phyloP scores from a whole-genome alignment of 139 green algal species.

The Micractinium conductrix region DNA sequence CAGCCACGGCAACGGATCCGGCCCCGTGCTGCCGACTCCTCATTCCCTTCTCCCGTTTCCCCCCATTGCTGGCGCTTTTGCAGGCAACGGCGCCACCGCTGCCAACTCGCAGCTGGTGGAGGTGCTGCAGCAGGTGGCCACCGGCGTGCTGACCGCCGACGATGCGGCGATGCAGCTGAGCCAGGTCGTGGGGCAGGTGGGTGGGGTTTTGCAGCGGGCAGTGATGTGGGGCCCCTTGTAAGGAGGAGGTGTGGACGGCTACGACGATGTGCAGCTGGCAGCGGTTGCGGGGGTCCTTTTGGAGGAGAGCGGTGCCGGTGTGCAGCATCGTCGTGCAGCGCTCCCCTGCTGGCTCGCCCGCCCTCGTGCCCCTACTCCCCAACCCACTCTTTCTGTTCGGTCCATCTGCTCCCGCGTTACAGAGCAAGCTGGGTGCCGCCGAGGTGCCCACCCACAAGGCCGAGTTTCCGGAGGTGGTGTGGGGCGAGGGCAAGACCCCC shows the following conservation, averaged over 20 bases:
- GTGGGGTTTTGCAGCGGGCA: not conserved
- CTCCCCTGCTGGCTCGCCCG: not conserved
- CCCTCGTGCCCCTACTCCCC: too few species aligned
- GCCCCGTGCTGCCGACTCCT: too few species aligned
- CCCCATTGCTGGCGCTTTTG: too few species aligned
- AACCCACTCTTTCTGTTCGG: not conserved
- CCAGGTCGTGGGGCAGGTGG: conserved; percentile 19
- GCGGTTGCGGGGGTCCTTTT: not conserved
- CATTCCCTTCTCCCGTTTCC: too few species aligned
- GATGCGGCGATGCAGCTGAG: conserved; percentile 44
- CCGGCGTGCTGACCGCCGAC: conserved; percentile 20
- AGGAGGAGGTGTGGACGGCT: not conserved
- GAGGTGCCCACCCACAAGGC: conserved; percentile 8
- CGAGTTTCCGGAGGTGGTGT: conserved; percentile 65
- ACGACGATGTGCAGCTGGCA: not conserved
- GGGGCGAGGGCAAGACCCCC: conserved; percentile 3
- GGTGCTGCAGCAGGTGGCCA: conserved; percentile 43
- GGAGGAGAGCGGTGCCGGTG: not conserved
- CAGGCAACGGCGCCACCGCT: not conserved
- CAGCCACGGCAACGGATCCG: too few species aligned
- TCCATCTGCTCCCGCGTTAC: not conserved
- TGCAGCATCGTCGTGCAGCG: not conserved
- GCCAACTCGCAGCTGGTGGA: conserved; percentile 27
- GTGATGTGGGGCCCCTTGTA: not conserved
- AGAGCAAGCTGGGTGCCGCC: not conserved